phyloP scores from a whole-genome alignment of 208 protist species.

The Wallacemonas sp. region DNA sequence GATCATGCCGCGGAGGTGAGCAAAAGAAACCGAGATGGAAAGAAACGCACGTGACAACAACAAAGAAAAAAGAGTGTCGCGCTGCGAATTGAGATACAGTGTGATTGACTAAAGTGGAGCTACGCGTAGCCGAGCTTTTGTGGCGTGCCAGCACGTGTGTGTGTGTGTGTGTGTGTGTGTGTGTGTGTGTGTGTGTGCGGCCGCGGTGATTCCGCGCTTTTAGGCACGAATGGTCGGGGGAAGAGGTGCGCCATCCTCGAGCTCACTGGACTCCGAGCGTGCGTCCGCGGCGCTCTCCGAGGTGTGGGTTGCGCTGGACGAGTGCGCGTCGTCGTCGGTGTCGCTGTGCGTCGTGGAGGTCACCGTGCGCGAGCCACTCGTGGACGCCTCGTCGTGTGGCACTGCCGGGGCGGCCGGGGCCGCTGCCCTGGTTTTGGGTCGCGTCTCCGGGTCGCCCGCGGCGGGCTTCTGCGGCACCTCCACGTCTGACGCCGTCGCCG shows the following conservation, averaged over 20 bases:
- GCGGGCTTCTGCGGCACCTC: background rate
- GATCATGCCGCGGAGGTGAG: background rate
- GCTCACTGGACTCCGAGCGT: background rate
- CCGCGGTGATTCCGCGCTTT: background rate
- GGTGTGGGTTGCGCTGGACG: background rate
- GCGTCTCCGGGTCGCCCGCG: background rate
- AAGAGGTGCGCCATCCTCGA: background rate
- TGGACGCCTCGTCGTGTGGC: background rate
- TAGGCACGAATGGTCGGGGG: background rate
- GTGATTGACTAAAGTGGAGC: no score
- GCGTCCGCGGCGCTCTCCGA: background rate
- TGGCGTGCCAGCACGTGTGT: no score
- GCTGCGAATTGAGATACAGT: no score
- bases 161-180: no score
- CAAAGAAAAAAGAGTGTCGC: no score
- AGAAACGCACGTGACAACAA: no score
- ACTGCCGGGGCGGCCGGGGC: background rate
- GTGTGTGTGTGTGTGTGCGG: no score
- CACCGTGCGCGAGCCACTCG: background rate
- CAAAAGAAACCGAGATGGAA: background rate
- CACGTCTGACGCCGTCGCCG: constrained; percentile 1
- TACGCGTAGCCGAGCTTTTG: no score
- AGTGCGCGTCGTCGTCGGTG: background rate
- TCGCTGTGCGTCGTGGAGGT: constrained; percentile 7
- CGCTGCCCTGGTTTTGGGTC: no score